Base-by-base conservation (phyloP, 2,329 filamentous ascomycete genomes). In the Cytospora piceae region DNA sequence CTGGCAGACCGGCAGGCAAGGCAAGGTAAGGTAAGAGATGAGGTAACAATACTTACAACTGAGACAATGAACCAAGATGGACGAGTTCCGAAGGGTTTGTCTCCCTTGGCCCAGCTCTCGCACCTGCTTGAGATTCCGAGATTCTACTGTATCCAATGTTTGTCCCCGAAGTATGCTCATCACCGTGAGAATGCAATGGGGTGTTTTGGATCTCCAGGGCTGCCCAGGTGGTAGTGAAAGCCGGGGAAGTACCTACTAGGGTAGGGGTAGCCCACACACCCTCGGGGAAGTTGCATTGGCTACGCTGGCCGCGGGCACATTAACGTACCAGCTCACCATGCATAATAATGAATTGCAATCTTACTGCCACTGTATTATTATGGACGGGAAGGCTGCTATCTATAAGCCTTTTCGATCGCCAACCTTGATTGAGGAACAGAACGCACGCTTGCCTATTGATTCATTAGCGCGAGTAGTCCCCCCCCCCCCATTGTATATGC, bases 251-350 rank as follows among this genome's bases (percentile, higher is more conserved):
- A 39, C 6, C 6, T 12, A n/a, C n/a, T n/a, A n/a, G n/a, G n/a
- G n/a, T n/a, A n/a, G 11, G 31, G 32, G 2, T 9, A 37, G 34
- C 34, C 34, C 7, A n/a, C 20, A 49, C 46, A 49, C 46, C 46
- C 46, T 49, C 46, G 46, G 37, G 37, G n/a, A 49, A 49, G 8
- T 49, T 20, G 42, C 42, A 49, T 31, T 31, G 29, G 53, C 61
- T 62, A 56, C 37, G 60, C 53, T 27, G 42, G 27, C 24, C 46
- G 37, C 12, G 58, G 60, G 60, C 60, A 37, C 51, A n/a, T n/a
- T 31, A 31, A 17, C 31, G 29, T 52, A 55, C 74, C 74, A 76
- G 68, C 73, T 77, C 74, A 77, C 76, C 75, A 70, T 78, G 78
- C 78, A 79, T 79, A 70, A 75, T 73, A 29, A 3, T 29, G 66